Evolutionary conservation across 2,329 filamentous ascomycete genomes (phyloP), one percentile per base, ranked within the genome.

Genomic region (Emericellopsis atlantica): DNA sequence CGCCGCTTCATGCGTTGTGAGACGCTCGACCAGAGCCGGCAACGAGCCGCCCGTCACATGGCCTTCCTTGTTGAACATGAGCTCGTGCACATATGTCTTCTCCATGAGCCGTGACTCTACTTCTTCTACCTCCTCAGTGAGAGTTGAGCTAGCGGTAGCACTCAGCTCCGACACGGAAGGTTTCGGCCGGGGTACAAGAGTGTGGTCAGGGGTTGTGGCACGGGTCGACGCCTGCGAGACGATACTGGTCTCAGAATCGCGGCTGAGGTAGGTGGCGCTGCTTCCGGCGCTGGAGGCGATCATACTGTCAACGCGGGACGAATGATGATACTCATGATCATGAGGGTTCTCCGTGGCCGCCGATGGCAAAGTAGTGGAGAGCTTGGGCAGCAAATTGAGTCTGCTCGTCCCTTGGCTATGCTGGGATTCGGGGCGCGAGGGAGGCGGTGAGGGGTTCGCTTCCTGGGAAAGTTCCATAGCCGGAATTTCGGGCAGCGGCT

Each of bases 31-130:
- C 23, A 98, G 67, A 2, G 92, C 92, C 5, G 84, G 79, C 11
- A 98, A 72, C 4, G 88, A 93, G 12, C 92, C 92, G 37, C 92
- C 92, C 34, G 85, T 85, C n/a, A 98, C 81, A 46, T 94, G 84
- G 2, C 90, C 89, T 49, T 96, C 90, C 58, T 93, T 93, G 65
- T 93, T 95, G 58, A 85, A 83, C 53, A 95, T 79, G 37, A 98
- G 71, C 56, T 98, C 90, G 53, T 95, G 85, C 0, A 87, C 86
- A 53, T 77, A 95, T 0, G 89, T 95, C 62, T 84, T 93, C 56
- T 89, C 85, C n/a, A 95, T 67, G n/a, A 95, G 67, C 52, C 81
- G 82, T 5, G 76, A 81, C 56, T 95, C 90, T 1, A 81, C 77
- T 38, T 94, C 88, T 31, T 86, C 80, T 11, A 74, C 69, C 43